Evolutionary conservation across 2,329 filamentous ascomycete genomes (phyloP).

Genomic region (Talaromyces amestolkiae): DNA sequence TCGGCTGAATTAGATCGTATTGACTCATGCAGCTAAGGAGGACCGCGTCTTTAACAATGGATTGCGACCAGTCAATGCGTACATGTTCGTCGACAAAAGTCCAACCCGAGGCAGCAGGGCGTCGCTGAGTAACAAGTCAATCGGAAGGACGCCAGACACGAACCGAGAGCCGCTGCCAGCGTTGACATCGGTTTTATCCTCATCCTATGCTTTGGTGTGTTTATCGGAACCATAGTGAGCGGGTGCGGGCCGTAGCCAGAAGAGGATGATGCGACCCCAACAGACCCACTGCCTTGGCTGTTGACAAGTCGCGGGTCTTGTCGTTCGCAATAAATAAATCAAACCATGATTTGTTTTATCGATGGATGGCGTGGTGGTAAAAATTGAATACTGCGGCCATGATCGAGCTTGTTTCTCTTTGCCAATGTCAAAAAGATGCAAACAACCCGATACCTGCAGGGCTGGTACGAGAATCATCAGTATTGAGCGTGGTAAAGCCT

Average conservation of each 20-base stretch:
- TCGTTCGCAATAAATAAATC: neutral
- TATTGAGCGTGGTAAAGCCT: neutral
- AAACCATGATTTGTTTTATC: neutral
- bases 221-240: neutral
- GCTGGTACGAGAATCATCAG: neutral
- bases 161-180: neutral
- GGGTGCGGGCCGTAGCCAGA: conserved; percentile 7
- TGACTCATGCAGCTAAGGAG: conserved; percentile 7
- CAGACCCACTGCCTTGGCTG: neutral
- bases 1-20: conserved; percentile 12
- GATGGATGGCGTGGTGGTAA: neutral
- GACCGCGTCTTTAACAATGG: conserved; percentile 5
- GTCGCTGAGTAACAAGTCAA: neutral
- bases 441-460: neutral
- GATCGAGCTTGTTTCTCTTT: neutral
- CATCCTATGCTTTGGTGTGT: neutral
- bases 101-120: neutral
- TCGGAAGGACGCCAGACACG: neutral
- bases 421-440: neutral
- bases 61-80: conserved; percentile 5
- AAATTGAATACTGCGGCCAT: neutral
- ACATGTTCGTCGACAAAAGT: neutral
- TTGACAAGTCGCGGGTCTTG: neutral
- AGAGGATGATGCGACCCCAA: conserved; percentile 4
- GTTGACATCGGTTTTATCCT: neutral